Percentiles rank a stretch among this genome's conserved stretches.
Conservation (phyloP, 106 monocot genomes). For the Dendrobium huoshanense region DNA sequence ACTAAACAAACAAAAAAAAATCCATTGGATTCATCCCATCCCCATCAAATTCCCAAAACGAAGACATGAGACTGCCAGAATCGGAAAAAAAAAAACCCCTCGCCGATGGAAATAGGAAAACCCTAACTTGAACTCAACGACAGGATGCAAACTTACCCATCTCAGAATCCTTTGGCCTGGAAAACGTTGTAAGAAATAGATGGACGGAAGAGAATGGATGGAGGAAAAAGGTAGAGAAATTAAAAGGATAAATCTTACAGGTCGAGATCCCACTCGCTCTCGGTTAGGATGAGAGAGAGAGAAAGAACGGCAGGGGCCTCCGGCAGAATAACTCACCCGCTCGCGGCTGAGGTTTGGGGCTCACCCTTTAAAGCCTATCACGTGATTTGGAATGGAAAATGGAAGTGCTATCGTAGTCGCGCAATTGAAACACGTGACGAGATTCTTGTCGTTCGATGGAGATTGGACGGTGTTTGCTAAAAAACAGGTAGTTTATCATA, state of each 20-base stretch:
- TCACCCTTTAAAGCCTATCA: not conserved
- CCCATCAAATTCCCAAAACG: not conserved
- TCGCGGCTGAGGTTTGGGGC: not conserved
- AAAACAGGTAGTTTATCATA: too few species aligned
- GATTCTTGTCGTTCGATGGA: not conserved
- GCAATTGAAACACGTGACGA: not conserved
- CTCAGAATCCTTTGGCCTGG: conserved; percentile 10
- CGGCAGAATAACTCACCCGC: not conserved
- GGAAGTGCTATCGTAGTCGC: not conserved
- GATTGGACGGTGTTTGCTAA: not conserved
- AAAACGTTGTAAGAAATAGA: conserved; percentile 13
- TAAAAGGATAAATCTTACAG: conserved; percentile 8
- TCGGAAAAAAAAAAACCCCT: not conserved
- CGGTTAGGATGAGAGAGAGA: not conserved
- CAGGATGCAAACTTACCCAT: conserved; percentile 10
- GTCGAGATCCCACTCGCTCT: conserved; percentile 6
- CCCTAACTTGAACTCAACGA: not conserved
- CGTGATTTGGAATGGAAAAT: not conserved
- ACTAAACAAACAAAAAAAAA: not conserved
- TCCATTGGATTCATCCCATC: not conserved
- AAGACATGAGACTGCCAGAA: not conserved
- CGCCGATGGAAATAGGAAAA: not conserved
- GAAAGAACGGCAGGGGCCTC: not conserved
- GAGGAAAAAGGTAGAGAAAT: conserved; percentile 11
- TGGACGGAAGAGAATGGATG: conserved; percentile 5